Base-by-base conservation (phyloP, 1,139 yeast genomes). In the Suhomyces bribrorum region DNA sequence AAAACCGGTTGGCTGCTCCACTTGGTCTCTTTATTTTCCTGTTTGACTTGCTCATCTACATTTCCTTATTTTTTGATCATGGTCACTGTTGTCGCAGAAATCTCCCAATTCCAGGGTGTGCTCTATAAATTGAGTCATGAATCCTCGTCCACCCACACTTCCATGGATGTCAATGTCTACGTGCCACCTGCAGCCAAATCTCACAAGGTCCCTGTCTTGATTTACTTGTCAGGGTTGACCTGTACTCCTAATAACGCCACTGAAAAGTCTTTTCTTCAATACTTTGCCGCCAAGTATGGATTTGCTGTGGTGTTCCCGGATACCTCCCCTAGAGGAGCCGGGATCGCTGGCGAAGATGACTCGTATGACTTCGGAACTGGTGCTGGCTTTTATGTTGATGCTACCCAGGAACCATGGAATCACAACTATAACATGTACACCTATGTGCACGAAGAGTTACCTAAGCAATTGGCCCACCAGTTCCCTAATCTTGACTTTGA, bases 271-370 rank as follows among this genome's bases (percentile, higher is more conserved):
- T 86, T 81, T 53, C 78, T 94, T 68, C 92, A 85, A 54, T 79
- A 82, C 44, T 83, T 81, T 61, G 96, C 96, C 7, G 77, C 82
- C 48, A 77, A 84, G 55, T 79, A 79, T 55, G 95, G 95, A 2
- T 83, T 92, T 60, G 96, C 95, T 0, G 64, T 92, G 16, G 87
- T 92, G 2, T 90, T 86, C 61, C 97, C 98, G 13, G 98, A 92
- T 61, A 92, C 98, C 3, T 90, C 97, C 3, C 97, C 98, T 39
- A 79, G 97, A 50, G 96, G 95, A n/a, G 86, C 86, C n/a, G 71
- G 73, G 41, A 70, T 83, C 44, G 81, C 76, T 30, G 95, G 96
- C 25, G 95, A 88, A 57, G 86, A 86, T 55, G 94, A 84, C 28
- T 59, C 77, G 14, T 92, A 84, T 80, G 97, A 89, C 59, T 87